Evolutionary conservation across 345 rosid genomes (phyloP).

Genomic region (Erysimum cheiranthoides): DNA sequence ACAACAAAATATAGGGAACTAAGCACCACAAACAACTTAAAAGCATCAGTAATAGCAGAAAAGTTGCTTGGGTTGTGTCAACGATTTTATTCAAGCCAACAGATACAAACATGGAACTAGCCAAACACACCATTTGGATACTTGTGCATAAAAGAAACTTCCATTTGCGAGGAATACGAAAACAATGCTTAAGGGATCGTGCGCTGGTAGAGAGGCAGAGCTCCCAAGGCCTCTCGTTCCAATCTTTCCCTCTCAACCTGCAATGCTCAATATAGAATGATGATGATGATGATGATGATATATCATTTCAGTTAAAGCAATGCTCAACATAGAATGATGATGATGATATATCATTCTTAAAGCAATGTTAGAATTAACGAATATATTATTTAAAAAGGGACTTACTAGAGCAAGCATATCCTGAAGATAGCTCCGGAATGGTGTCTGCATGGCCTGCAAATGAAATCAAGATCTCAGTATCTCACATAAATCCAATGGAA

Average conservation of each 20-base stretch:
- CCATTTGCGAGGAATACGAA: neutral
- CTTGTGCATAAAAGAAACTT: neutral
- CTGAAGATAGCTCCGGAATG: neutral
- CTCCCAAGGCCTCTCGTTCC: constrained; percentile 19
- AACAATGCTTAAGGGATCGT: neutral
- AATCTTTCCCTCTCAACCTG: constrained; percentile 15
- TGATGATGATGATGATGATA: neutral
- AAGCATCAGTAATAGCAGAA: neutral
- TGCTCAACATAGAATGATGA: neutral
- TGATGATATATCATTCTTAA: neutral
- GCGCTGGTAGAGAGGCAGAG: constrained; percentile 6
- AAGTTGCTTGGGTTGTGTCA: neutral
- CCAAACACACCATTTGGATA: neutral
- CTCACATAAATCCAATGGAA: neutral
- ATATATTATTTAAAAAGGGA: neutral
- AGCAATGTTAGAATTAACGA: neutral
- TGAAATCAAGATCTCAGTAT: neutral
- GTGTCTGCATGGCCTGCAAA: constrained; percentile 8
- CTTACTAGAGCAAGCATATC: constrained; percentile 6
- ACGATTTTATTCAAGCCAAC: neutral
- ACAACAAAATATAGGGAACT: too few relatives aligned
- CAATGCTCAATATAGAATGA: neutral
- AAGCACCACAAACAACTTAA: neutral
- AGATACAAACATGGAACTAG: neutral
- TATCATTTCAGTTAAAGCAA: neutral